These are phyloP conservation scores for Shiraia sp. DNA, from an alignment of 2,329 filamentous ascomycete species.

Conservation along the genomic window DNA sequence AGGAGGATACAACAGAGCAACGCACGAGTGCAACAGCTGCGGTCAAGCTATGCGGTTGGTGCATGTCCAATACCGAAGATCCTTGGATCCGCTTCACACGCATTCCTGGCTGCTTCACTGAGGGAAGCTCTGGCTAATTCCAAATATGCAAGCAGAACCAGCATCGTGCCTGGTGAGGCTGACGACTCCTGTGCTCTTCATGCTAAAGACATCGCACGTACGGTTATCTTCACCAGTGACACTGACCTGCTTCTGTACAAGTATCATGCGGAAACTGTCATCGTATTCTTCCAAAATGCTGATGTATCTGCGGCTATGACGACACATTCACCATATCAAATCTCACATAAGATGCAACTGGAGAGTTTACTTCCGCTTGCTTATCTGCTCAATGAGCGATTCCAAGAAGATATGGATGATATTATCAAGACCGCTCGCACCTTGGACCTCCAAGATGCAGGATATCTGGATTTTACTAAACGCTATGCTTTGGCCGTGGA, in stretches of 20 bases:
- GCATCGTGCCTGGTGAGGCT: constrained; percentile 80
- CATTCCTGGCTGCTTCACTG: constrained; percentile 77
- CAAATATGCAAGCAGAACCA: constrained; percentile 47
- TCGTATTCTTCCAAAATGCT: constrained; percentile 72
- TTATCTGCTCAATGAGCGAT: constrained; percentile 43
- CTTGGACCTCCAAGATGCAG: constrained; percentile 15
- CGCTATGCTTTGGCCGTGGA: constrained; percentile 25
- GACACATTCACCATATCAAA: constrained; percentile 48
- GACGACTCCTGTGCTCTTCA: constrained; percentile 76
- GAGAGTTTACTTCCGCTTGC: constrained; percentile 45
- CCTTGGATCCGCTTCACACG: constrained; percentile 52
- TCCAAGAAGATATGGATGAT: constrained; percentile 32
- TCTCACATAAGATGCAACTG: constrained; percentile 53
- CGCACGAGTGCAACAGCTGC: constrained; percentile 58
- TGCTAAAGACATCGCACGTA: constrained; percentile 59
- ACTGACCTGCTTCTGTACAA: constrained; percentile 82
- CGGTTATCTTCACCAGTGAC: constrained; percentile 77
- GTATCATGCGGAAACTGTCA: constrained; percentile 62
- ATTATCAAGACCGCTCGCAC: constrained; percentile 27
- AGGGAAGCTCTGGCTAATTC: constrained; percentile 68
- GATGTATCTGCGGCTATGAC: constrained; percentile 44
- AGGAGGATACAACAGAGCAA: constrained; percentile 64
- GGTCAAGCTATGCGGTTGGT: constrained; percentile 33
- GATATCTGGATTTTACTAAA: constrained; percentile 35
- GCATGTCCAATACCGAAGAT: constrained; percentile 32